These are phyloP conservation scores for Rickenella mellea DNA, from an alignment of 768 basidiomycete genomes.

Conservation along the genomic window DNA sequence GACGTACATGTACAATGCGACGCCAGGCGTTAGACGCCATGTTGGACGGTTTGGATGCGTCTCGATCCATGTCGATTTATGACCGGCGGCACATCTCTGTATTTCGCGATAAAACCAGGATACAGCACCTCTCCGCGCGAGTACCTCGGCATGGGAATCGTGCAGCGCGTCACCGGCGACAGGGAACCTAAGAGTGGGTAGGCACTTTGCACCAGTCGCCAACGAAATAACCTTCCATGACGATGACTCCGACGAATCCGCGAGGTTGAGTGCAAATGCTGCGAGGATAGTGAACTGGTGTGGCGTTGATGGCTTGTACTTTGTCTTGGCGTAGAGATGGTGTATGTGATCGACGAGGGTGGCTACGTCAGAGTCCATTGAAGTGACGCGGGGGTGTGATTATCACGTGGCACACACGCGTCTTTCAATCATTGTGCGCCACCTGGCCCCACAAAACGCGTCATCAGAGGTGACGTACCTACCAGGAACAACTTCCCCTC, in stretches of 20 bases:
- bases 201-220: conserved; percentile 80
- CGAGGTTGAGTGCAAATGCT: conserved; percentile 35
- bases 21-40: conserved; percentile 36
- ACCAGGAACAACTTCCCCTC: not conserved
- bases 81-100: conserved; percentile 19
- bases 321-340: conserved; percentile 32
- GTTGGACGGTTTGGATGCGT: conserved; percentile 21
- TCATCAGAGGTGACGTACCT: not conserved
- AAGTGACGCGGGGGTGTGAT: conserved; percentile 28
- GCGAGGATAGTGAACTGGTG: conserved; percentile 57
- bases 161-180: conserved; percentile 69
- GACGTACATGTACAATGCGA: conserved; percentile 61
- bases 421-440: not conserved
- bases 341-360: conserved; percentile 29
- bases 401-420: not conserved
- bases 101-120: conserved; percentile 78
- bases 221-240: conserved; percentile 53
- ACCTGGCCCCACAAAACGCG: not conserved
- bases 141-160: conserved; percentile 86
- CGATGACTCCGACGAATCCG: conserved; percentile 13
- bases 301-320: conserved; percentile 39
- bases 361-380: conserved; percentile 26
- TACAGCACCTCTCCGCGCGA: conserved; percentile 72
- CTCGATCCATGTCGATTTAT: conserved; percentile 42
- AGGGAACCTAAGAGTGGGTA: conserved; percentile 56